Evolutionary conservation across 768 basidiomycete genomes (phyloP).

Genomic region (Rhizopogon roseolus): DNA sequence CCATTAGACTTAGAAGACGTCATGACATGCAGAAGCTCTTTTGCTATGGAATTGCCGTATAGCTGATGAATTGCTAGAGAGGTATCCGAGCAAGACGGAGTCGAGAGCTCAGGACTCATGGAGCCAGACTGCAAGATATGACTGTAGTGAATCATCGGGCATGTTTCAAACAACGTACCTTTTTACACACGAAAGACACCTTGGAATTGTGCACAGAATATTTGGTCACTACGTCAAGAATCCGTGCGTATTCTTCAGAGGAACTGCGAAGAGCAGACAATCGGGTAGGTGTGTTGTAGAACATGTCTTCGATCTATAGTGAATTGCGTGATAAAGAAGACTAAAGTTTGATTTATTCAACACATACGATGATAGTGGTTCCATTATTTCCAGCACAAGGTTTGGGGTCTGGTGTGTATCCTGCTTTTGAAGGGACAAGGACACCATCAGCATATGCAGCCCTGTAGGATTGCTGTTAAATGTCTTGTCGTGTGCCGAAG

Average conservation of each 20-base stretch:
- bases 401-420: conserved; percentile 71
- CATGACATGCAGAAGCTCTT: conserved; percentile 57
- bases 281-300: conserved; percentile 89
- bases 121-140: conserved; percentile 55
- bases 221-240: conserved; percentile 86
- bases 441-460: conserved; percentile 78
- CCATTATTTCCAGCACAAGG: conserved; percentile 95
- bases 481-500: not conserved
- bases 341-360: not conserved
- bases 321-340: not conserved
- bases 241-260: conserved; percentile 89
- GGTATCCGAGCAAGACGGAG: conserved; percentile 61
- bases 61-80: conserved; percentile 70
- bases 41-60: conserved; percentile 78
- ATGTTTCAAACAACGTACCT: conserved; percentile 41
- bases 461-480: conserved; percentile 34
- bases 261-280: conserved; percentile 77
- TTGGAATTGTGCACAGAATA: conserved; percentile 93
- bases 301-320: conserved; percentile 86
- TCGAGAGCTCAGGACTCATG: conserved; percentile 74
- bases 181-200: conserved; percentile 88
- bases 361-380: conserved; percentile 74
- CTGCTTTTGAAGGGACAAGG: conserved; percentile 66
- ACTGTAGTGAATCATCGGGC: conserved; percentile 4
- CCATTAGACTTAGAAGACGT: conserved; percentile 29